Percentiles rank a stretch among this genome's conserved stretches.
These are phyloP conservation scores for Mucuna pruriens DNA, from an alignment of 306 rosid species.

Conservation along the genomic window DNA sequence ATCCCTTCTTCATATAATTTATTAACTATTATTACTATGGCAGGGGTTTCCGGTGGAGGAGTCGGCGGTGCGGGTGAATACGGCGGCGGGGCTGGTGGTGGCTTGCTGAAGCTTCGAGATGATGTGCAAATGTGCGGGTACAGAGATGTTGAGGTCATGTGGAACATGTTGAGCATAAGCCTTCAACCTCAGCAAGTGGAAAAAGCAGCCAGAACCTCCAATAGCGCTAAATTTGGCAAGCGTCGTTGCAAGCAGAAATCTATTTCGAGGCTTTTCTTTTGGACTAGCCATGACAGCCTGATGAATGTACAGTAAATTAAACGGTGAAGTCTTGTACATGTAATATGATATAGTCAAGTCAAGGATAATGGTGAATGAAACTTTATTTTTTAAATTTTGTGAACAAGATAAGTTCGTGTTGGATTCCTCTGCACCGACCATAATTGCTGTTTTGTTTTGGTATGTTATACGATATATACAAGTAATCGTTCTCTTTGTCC, in stretches of 20 bases:
- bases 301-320: background rate
- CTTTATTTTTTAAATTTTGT: background rate
- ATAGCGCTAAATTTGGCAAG: background rate
- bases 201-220: background rate
- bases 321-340: background rate
- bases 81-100: slow-evolving; percentile 8
- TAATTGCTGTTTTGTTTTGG: background rate
- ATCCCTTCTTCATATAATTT: background rate
- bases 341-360: background rate
- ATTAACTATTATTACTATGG: too few relatives aligned
- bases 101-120: slow-evolving; percentile 56
- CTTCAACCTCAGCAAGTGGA: slow-evolving; percentile 23
- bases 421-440: background rate
- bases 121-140: slow-evolving; percentile 67
- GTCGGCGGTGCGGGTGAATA: background rate
- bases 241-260: slow-evolving; percentile 23
- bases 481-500: slow-evolving; percentile 2
- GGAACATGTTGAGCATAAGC: slow-evolving; percentile 59
- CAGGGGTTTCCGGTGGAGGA: slow-evolving; percentile 1
- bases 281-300: slow-evolving; percentile 8
- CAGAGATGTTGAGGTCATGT: slow-evolving; percentile 67
- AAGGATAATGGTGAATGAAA: background rate
- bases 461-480: background rate
- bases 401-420: background rate
- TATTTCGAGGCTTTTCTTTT: slow-evolving; percentile 33